phyloP scores from a whole-genome alignment of 345 rosid species.

The Aethionema arabicum region DNA sequence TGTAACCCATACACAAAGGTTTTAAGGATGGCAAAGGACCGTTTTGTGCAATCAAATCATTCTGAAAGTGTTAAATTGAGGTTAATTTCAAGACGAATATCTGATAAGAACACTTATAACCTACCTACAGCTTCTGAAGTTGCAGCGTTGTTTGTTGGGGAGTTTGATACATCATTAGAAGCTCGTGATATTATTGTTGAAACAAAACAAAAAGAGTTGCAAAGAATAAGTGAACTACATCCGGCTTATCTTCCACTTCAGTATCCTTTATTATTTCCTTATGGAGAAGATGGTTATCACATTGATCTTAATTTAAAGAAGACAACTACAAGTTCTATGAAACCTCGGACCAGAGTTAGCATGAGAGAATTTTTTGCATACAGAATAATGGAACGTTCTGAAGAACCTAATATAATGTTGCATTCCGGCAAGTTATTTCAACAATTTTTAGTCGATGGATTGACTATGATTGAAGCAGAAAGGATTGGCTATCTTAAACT shows the following conservation, averaged over 20 bases:
- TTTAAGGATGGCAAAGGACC: background rate
- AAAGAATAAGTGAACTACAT: background rate
- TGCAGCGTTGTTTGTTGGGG: constrained; percentile 10
- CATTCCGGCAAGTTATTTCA: too few species aligned
- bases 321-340: too few species aligned
- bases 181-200: constrained; percentile 7
- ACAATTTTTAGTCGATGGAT: too few species aligned
- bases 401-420: too few species aligned
- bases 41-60: background rate
- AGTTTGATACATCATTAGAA: background rate
- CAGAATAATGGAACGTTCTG: too few species aligned
- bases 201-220: background rate
- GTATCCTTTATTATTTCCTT: background rate
- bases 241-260: too few species aligned
- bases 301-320: too few species aligned
- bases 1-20: constrained; percentile 3
- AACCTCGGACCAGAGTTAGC: too few species aligned
- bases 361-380: too few species aligned
- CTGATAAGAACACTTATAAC: background rate
- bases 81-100: background rate
- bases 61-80: background rate
- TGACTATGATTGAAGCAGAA: too few species aligned
- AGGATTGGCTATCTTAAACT: too few species aligned
- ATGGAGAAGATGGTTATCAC: constrained; percentile 16
- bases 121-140: background rate